Evolutionary conservation across 2,329 filamentous ascomycete species (phyloP).

Genomic region (Penicillium carneum): DNA sequence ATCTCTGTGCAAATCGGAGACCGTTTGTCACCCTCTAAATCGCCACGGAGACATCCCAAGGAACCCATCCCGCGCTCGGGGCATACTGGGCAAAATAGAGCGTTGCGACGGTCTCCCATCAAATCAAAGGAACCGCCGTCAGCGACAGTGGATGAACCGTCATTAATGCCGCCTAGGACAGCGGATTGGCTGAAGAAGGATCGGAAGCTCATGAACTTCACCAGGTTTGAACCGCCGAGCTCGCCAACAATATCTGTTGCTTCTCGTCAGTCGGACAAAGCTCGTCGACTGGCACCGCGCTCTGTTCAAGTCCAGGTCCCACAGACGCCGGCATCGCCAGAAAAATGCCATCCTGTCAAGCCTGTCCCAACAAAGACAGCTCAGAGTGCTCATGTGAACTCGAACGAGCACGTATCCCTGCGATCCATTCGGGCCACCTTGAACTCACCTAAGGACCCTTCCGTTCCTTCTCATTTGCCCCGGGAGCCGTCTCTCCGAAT

Average conservation of each 20-base stretch:
- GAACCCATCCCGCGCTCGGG: neutral
- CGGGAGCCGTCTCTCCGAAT: slow-evolving; percentile 39
- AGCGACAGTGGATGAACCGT: slow-evolving; percentile 1
- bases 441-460: neutral
- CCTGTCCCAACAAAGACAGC: neutral
- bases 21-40: slow-evolving; percentile 7
- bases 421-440: neutral
- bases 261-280: slow-evolving; percentile 31
- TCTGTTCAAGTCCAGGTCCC: slow-evolving; percentile 13
- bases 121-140: slow-evolving; percentile 4
- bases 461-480: neutral
- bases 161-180: slow-evolving; percentile 10
- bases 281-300: slow-evolving; percentile 13
- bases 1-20: neutral
- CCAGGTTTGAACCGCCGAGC: slow-evolving; percentile 46
- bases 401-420: neutral
- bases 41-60: slow-evolving; percentile 3
- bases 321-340: slow-evolving; percentile 13
- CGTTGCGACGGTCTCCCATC: slow-evolving; percentile 7
- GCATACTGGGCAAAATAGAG: neutral
- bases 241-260: slow-evolving; percentile 43
- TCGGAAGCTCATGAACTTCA: slow-evolving; percentile 38
- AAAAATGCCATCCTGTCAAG: neutral
- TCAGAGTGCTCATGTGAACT: neutral
- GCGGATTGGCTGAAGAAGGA: slow-evolving; percentile 44